These are phyloP conservation scores for Annona squamosa DNA, from an alignment of 164 flowering plant genomes.

Conservation along the genomic window DNA sequence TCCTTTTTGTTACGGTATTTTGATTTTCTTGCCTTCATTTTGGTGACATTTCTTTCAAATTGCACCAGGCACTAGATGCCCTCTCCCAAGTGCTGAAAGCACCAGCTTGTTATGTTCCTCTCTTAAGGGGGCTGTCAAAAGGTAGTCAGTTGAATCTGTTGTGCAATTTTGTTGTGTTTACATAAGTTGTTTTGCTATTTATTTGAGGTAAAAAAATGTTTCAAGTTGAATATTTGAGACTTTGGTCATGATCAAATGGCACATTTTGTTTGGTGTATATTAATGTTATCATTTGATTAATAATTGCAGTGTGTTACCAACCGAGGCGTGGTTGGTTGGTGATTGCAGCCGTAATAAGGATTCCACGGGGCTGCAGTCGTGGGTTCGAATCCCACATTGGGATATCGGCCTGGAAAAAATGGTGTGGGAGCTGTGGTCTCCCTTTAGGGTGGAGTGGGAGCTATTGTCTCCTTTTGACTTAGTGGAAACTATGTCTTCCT, in stretches of 20 bases:
- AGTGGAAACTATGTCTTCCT: too few relatives aligned
- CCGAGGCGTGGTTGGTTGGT: too few relatives aligned
- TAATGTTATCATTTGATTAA: too few relatives aligned
- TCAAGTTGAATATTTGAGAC: background rate
- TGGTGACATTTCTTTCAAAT: slow-evolving; percentile 4
- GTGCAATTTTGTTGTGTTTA: background rate
- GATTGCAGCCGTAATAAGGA: too few relatives aligned
- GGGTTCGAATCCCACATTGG: too few relatives aligned
- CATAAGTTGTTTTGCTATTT: background rate
- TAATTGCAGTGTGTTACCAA: too few relatives aligned
- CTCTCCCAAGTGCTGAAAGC: slow-evolving; percentile 22
- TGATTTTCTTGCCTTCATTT: background rate
- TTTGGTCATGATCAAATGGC: background rate
- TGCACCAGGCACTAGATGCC: slow-evolving; percentile 60
- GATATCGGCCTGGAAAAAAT: too few relatives aligned
- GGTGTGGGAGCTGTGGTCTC: too few relatives aligned
- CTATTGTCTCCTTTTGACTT: too few relatives aligned
- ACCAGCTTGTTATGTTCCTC: slow-evolving; percentile 43
- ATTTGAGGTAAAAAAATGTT: background rate
- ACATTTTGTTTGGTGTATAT: background rate
- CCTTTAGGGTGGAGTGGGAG: too few relatives aligned
- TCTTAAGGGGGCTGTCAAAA: slow-evolving; percentile 53
- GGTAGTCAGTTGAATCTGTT: slow-evolving; percentile 32
- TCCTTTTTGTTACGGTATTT: background rate
- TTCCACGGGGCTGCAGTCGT: too few relatives aligned